Evolutionary conservation across 2,329 filamentous ascomycete species (phyloP), one percentile per base, ranked within the genome.

Genomic region (Purpureocillium lavendulum): DNA sequence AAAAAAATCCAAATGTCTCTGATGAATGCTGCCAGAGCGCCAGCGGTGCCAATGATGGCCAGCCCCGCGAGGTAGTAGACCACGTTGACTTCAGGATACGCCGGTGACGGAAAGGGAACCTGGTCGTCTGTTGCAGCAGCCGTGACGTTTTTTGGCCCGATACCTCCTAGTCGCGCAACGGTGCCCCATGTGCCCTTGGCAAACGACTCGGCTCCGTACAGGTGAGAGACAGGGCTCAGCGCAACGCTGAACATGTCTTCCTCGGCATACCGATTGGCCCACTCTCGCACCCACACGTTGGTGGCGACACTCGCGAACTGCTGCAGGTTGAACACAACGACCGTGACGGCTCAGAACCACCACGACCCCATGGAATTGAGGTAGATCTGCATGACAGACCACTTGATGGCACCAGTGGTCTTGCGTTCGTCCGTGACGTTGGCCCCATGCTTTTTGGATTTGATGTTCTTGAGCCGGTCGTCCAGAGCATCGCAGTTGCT

Each of bases 281-380:
- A 98, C 58, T 90, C 72, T 50, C 87, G 78, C 52, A 98, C 94
- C 92, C 92, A 98, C 37, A 96, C 65, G 53, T 92, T 96, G 29
- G 88, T 94, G 1, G 84, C 87, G 3, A 97, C 83, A 17, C 84
- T 84, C 4, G 84, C 84, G 28, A 95, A 59, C 58, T 98, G 92
- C 57, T 96, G 89, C 33, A 83, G 66, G 21, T 73, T 72, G 55
- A 98, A 97, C 30, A 89, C 81, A 4, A 80, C 49, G 13, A 80
- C 64, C 15, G 89, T 84, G 29, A 85, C 66, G 35, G 83, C 60
- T 92, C 92, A 98, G 66, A 94, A 98, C 73, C 87, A 89, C 87
- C 88, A 95, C 4, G 82, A 73, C n/a, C 92, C 92, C 92, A 98
- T 98, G 47, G 89, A 77, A 42, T 65, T 66, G 14, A 98, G 74